Conservation (phyloP, 2,329 filamentous ascomycete species). For the Aspergillus pseudonomiae region DNA sequence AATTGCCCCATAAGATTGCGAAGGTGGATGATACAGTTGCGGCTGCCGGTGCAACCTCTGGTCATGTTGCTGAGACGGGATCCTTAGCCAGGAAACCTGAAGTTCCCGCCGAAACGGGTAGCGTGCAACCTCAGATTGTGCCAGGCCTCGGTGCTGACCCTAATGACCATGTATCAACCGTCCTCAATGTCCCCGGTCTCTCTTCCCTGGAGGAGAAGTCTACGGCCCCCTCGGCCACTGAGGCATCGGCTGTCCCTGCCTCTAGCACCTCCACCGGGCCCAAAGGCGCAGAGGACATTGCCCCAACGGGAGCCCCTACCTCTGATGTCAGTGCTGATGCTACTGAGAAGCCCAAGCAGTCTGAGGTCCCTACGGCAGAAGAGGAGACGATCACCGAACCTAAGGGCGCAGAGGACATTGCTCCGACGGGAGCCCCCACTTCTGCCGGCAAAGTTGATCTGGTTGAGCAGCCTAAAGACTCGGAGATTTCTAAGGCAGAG, state of each 20-base stretch:
- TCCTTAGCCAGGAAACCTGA: slow-evolving; percentile 2
- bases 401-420: slow-evolving; percentile 9
- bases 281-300: slow-evolving; percentile 9
- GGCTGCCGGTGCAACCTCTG: slow-evolving; percentile 7
- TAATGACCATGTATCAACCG: slow-evolving; percentile 15
- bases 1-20: slow-evolving; percentile 39
- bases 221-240: not conserved
- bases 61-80: slow-evolving; percentile 10
- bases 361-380: slow-evolving; percentile 17
- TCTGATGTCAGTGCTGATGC: slow-evolving; percentile 19
- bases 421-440: slow-evolving; percentile 14
- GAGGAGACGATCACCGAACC: not conserved
- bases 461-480: slow-evolving; percentile 10
- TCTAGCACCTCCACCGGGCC: not conserved
- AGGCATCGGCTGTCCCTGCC: not conserved
- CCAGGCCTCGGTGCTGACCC: slow-evolving; percentile 25
- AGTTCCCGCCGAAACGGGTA: slow-evolving; percentile 9
- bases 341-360: slow-evolving; percentile 9
- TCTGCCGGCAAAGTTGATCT: slow-evolving; percentile 19
- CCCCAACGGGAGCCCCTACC: slow-evolving; percentile 14
- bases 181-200: slow-evolving; percentile 19
- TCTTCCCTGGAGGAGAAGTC: slow-evolving; percentile 13
- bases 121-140: slow-evolving; percentile 24
- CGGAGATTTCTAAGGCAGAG: slow-evolving; percentile 18
- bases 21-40: slow-evolving; percentile 32